Percentiles rank a stretch among this genome's conserved stretches.
Conservation (phyloP, 176 grass and related monocot species). For the Poa annua region DNA sequence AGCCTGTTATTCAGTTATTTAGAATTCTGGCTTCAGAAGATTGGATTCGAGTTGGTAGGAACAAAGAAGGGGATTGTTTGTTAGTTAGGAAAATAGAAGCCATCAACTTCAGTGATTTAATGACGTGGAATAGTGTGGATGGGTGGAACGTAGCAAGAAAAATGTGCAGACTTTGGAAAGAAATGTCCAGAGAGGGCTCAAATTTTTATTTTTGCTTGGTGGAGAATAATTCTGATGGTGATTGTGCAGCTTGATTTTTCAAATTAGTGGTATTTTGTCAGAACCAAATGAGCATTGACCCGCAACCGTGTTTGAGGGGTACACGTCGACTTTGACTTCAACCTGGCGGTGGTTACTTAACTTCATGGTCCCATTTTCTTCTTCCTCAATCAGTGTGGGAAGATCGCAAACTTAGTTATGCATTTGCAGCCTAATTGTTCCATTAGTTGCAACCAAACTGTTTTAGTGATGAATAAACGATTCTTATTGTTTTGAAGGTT, state of each 20-base stretch:
- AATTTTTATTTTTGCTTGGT: background rate
- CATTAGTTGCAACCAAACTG: constrained; percentile 7
- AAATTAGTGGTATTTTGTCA: background rate
- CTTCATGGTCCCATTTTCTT: background rate
- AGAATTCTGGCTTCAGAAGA: constrained; percentile 3
- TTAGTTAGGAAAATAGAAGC: constrained; percentile 1
- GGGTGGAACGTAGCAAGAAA: constrained; percentile 1
- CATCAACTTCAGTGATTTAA: constrained; percentile 36
- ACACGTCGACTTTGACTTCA: constrained; percentile 45
- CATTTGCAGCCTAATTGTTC: background rate
- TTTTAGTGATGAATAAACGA: background rate
- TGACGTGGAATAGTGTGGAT: constrained; percentile 5
- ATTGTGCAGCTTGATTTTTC: constrained; percentile 33
- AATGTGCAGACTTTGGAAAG: background rate
- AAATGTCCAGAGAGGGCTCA: constrained; percentile 27
- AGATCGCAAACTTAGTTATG: background rate
- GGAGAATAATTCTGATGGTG: constrained; percentile 33
- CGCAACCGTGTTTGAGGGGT: constrained; percentile 34
- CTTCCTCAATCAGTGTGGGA: background rate
- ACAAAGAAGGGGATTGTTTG: background rate
- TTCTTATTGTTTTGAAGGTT: background rate
- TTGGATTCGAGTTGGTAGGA: constrained; percentile 24
- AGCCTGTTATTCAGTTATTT: background rate
- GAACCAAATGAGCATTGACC: constrained; percentile 29
- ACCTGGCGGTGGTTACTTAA: constrained; percentile 34